Evolutionary conservation across 2,329 filamentous ascomycete genomes (phyloP).

Genomic region (Phialophora tarda): DNA sequence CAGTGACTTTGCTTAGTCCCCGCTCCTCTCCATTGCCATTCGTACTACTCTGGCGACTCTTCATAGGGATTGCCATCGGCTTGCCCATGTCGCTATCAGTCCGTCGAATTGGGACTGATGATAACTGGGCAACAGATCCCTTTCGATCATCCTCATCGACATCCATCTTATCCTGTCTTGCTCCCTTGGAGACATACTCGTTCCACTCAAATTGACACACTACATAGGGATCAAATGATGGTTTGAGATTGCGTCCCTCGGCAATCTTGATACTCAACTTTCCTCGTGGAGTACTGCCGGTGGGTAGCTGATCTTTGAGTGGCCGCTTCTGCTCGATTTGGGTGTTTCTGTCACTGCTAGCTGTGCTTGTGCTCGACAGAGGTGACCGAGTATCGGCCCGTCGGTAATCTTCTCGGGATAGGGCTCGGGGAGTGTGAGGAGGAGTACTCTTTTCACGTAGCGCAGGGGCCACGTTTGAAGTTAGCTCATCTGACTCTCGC

Average conservation of each 20-base stretch:
- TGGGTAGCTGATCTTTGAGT: constrained; percentile 60
- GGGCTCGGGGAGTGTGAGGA: constrained; percentile 84
- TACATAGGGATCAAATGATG: constrained; percentile 88
- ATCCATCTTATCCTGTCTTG: constrained; percentile 65
- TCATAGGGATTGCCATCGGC: constrained; percentile 95
- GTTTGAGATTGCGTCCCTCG: constrained; percentile 80
- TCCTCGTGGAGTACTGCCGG: constrained; percentile 73
- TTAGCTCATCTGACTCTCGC: constrained; percentile 71
- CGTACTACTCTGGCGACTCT: constrained; percentile 93
- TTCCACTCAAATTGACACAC: constrained; percentile 97
- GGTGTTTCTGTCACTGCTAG: constrained; percentile 39
- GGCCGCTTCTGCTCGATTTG: constrained; percentile 21
- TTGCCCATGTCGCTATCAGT: constrained; percentile 81
- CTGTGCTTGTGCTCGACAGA: constrained; percentile 33
- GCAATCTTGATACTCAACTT: constrained; percentile 88
- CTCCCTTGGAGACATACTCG: constrained; percentile 90
- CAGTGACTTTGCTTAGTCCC: constrained; percentile 70
- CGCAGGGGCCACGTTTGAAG: constrained; percentile 69
- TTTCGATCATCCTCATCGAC: constrained; percentile 67
- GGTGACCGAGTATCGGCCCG: constrained; percentile 40
- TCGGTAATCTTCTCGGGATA: constrained; percentile 67
- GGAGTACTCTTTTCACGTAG: constrained; percentile 82
- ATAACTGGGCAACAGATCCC: constrained; percentile 57
- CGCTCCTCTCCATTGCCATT: constrained; percentile 76
- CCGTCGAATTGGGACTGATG: constrained; percentile 67